Percentiles rank a stretch among this genome's conserved stretches.
Evolutionary conservation across 2,329 filamentous ascomycete genomes (phyloP).

Genomic region (Podosphaera aphanis): DNA sequence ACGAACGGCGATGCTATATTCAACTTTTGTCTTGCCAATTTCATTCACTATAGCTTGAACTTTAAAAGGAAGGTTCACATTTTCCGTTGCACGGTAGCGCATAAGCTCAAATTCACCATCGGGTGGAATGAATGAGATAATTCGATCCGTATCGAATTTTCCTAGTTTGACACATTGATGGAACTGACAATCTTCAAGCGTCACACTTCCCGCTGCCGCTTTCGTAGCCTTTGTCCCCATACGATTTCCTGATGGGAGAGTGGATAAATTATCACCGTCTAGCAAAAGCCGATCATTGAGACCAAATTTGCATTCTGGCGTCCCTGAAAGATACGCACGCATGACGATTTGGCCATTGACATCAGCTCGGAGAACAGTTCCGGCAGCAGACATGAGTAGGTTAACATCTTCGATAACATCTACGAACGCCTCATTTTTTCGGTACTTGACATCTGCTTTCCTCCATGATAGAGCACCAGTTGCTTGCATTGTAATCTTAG

Average conservation of each 20-base stretch:
- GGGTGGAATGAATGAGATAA: constrained; percentile 90
- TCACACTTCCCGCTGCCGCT: constrained; percentile 84
- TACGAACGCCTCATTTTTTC: constrained; percentile 98
- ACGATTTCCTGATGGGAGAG: constrained; percentile 49
- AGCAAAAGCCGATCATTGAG: constrained; percentile 85
- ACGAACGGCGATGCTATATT: constrained; percentile 93
- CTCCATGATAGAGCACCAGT: constrained; percentile 94
- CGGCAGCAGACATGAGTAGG: constrained; percentile 93
- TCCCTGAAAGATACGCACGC: constrained; percentile 90
- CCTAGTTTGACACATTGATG: constrained; percentile 96
- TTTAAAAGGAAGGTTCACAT: constrained; percentile 96
- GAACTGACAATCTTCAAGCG: constrained; percentile 93
- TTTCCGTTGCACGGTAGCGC: constrained; percentile 94
- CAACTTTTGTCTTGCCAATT: constrained; percentile 86
- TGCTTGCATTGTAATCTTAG: constrained; percentile 97
- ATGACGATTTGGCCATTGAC: constrained; percentile 96
- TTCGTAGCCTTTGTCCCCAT: constrained; percentile 76
- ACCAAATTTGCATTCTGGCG: constrained; percentile 95
- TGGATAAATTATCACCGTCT: constrained; percentile 47
- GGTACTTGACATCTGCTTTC: constrained; percentile 91
- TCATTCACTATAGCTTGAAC: constrained; percentile 97
- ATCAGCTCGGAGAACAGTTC: constrained; percentile 81
- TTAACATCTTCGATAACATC: constrained; percentile 99
- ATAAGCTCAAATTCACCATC: constrained; percentile 98
- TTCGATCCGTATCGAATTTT: constrained; percentile 87